Evolutionary conservation across 2,329 filamentous ascomycete species (phyloP), one percentile per base, ranked within the genome.

Genomic region (Claviceps spartinae): DNA sequence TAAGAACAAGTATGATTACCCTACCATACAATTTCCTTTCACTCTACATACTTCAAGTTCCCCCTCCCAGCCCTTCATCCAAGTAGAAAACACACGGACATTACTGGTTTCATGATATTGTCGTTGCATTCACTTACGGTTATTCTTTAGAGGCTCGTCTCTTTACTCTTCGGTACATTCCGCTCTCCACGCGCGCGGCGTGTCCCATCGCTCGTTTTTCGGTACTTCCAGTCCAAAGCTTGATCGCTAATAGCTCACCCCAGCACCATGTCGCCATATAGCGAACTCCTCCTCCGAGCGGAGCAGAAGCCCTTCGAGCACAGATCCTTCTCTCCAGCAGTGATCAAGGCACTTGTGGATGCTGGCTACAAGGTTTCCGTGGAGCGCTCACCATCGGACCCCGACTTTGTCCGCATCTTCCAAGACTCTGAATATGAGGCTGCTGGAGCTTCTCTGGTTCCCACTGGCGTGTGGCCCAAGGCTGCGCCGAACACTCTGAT

Each of bases 401-500:
- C 49, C 18, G 49, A 50, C 41, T 50, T 50, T 22, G 76, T 78
- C 62, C 75, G 85, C 52, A 87, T 88, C 61, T 83, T 78, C 58
- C 71, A 78, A 36, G 78, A 82, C 58, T 67, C 63, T 43, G 81
- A 85, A 62, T 85, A 81, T 59, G 73, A 77, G 66, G 70, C 75
- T 54, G 74, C 76, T 36, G 85, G 85, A 48, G 82, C 82, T 45
- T 77, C 72, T 14, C 72, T 89, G 22, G 79, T 88, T 14, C 74
- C 78, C 14, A 76, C 80, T 57, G 80, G 83, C 43, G 78, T 75
- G 48, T 90, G 85, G 85, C 72, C 74, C 51, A 72, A 84, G 53
- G 84, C 80, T 1, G 81, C 84, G 41, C 69, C 72, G 57, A 81
- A 86, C 56, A 75, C 85, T 63, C 79, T 88, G 61, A 82, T 90